Evolutionary conservation across 495 filamentous ascomycete species (phyloP).

Genomic region (Hypomontagnella submonticulosa): DNA sequence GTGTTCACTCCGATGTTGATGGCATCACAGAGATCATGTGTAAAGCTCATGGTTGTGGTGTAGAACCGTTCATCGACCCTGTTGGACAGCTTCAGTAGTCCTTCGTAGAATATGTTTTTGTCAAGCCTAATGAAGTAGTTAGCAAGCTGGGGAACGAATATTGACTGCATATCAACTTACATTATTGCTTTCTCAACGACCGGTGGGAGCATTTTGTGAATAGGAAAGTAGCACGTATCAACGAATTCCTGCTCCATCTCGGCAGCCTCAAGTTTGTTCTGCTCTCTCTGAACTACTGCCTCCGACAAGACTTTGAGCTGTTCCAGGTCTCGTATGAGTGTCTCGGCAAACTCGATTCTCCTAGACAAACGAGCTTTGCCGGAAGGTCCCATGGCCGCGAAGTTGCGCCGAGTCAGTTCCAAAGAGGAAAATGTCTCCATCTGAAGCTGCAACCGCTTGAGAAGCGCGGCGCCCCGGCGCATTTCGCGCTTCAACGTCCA

Average conservation of each 20-base stretch:
- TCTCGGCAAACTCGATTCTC: slow-evolving; percentile 87
- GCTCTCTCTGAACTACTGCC: slow-evolving; percentile 76
- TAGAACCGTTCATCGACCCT: slow-evolving; percentile 78
- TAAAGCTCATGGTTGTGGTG: slow-evolving; percentile 78
- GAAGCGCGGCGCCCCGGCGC: slow-evolving; percentile 85
- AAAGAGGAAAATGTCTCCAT: slow-evolving; percentile 95
- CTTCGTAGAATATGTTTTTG: slow-evolving; percentile 75
- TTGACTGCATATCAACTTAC: slow-evolving; percentile 60
- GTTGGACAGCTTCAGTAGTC: slow-evolving; percentile 69
- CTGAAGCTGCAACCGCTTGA: slow-evolving; percentile 92
- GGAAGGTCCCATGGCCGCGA: slow-evolving; percentile 86
- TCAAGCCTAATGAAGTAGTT: slow-evolving; percentile 69
- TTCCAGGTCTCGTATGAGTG: slow-evolving; percentile 78
- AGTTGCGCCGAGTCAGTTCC: slow-evolving; percentile 94
- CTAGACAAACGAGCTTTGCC: slow-evolving; percentile 80
- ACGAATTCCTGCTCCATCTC: slow-evolving; percentile 79
- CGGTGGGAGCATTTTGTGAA: slow-evolving; percentile 78
- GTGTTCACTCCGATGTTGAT: slow-evolving; percentile 74
- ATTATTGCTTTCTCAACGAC: slow-evolving; percentile 79
- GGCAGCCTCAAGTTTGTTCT: slow-evolving; percentile 76
- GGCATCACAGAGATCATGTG: slow-evolving; percentile 73
- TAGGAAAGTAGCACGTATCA: slow-evolving; percentile 90
- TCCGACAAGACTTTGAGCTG: slow-evolving; percentile 74
- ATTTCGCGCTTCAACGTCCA: slow-evolving; percentile 98
- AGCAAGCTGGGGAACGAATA: slow-evolving; percentile 25